Percentiles rank a stretch among this genome's conserved stretches.
phyloP scores from a whole-genome alignment of 441 rosid genomes.

The Croton setiger region DNA sequence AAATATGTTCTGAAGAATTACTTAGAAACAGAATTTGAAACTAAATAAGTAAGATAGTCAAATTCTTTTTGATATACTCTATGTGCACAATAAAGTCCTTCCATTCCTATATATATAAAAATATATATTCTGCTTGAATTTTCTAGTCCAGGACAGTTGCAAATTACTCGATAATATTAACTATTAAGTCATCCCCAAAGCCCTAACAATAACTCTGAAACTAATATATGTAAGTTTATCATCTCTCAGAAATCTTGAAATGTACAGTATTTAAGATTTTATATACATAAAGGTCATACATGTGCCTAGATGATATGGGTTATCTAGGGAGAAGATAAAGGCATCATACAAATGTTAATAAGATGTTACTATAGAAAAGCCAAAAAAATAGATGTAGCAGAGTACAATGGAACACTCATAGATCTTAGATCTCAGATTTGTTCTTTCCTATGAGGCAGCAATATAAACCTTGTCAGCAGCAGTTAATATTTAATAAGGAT shows the following conservation, averaged over 20 bases:
- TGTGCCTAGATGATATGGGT: slow-evolving; percentile 19
- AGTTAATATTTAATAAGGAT: slow-evolving; percentile 11
- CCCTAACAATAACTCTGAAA: slow-evolving; percentile 1
- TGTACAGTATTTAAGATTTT: slow-evolving; percentile 20
- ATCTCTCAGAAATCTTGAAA: slow-evolving; percentile 7
- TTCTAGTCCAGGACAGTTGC: not conserved
- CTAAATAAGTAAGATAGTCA: no score
- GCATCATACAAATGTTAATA: slow-evolving; percentile 19
- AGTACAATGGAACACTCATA: slow-evolving; percentile 10
- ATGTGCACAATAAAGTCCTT: no score
- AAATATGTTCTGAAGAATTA: no score
- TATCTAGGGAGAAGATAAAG: slow-evolving; percentile 12
- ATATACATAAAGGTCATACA: slow-evolving; percentile 11
- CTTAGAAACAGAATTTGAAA: no score
- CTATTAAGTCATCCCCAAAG: not conserved
- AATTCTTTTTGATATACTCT: no score
- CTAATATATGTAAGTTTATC: slow-evolving; percentile 6
- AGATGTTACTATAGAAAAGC: slow-evolving; percentile 10
- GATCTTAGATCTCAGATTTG: slow-evolving; percentile 12
- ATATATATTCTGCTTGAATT: not conserved
- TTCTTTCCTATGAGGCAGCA: slow-evolving; percentile 17
- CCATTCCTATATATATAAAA: not conserved
- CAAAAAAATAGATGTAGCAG: slow-evolving; percentile 16
- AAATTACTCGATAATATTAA: slow-evolving; percentile 9
- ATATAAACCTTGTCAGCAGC: slow-evolving; percentile 19